Evolutionary conservation across 2,329 filamentous ascomycete genomes (phyloP), one percentile per base, ranked within the genome.

Genomic region (Westerdykella aurantiaca): DNA sequence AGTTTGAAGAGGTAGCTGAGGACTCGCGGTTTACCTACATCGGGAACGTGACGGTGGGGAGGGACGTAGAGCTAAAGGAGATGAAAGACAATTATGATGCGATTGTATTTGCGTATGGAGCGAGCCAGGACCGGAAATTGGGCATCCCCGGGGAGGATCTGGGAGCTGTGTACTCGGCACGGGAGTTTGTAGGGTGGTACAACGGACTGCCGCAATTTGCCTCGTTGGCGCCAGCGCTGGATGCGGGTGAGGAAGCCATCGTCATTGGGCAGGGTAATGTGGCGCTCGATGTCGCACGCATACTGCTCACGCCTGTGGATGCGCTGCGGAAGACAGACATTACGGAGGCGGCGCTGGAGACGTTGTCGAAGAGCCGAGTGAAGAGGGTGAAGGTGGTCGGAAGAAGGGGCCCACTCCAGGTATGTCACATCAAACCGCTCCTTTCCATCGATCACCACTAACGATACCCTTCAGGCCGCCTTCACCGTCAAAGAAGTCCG

Each of bases 101-200:
- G 9, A 81, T 98, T 7, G 74, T 97, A 3, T 91, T 98, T 66
- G 83, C 93, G 0, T 98, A 98, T 57, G 93, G 93, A 12, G 91
- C 93, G 3, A 85, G 88, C 0, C 80, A 86, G 61, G 93, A 98
- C 64, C 83, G 82, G 51, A 81, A 78, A 43, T 75, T 98, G 0
- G 83, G 80, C 0, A 82, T 98, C 31, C 82, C 85, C 0, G 90
- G 91, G 7, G 93, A 98, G 60, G 77, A 83, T 5, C 70, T 93
- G 6, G 73, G 76, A 21, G 88, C 87, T 2, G 81, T 97, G 14
- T 85, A 89, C 63, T 95, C 90, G 6, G 93, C 93, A 2, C 81
- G 93, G 22, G 85, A 89, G 33, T 96, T 97, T 64, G 93, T 98
- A 1, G 93, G 90, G 14, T 98, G 93, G 93, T 98, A 98, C 68